Conservation (phyloP, 2,329 filamentous ascomycete species). For the Elsinoe arachidis region DNA sequence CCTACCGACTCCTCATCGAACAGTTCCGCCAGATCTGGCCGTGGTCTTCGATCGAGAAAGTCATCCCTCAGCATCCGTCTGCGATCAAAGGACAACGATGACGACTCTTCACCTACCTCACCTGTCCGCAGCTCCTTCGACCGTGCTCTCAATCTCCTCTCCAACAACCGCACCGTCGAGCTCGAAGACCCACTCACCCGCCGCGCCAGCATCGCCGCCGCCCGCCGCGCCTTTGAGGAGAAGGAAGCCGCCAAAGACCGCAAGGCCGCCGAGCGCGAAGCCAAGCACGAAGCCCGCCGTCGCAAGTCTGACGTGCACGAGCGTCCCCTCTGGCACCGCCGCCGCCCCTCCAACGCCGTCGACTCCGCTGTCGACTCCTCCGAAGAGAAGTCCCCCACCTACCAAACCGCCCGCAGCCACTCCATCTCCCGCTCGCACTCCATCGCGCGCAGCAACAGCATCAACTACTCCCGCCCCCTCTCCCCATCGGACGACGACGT, state of each 20-base stretch:
- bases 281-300: conserved; percentile 6
- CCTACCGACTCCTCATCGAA: background rate
- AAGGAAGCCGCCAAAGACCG: conserved; percentile 12
- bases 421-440: background rate
- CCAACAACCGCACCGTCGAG: background rate
- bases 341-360: conserved; percentile 12
- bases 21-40: background rate
- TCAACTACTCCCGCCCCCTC: background rate
- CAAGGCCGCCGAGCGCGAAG: conserved; percentile 4
- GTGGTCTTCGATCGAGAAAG: conserved; percentile 5
- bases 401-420: conserved; percentile 4
- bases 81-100: conserved; percentile 4
- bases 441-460: conserved; percentile 2
- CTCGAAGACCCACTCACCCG: conserved; percentile 3
- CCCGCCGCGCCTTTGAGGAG: conserved; percentile 9
- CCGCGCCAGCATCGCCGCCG: conserved; percentile 10
- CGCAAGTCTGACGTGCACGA: conserved; percentile 8
- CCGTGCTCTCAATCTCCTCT: background rate
- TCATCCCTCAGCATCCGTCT: conserved; percentile 13
- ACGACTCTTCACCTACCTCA: conserved; percentile 3
- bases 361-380: conserved; percentile 4
- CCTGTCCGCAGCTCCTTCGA: conserved; percentile 11
- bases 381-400: conserved; percentile 10
- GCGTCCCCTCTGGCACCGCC: background rate
- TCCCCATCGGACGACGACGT: conserved; percentile 2